These are phyloP conservation scores for Setaria italica DNA, from an alignment of 202 grass and related monocot species.

Conservation along the genomic window DNA sequence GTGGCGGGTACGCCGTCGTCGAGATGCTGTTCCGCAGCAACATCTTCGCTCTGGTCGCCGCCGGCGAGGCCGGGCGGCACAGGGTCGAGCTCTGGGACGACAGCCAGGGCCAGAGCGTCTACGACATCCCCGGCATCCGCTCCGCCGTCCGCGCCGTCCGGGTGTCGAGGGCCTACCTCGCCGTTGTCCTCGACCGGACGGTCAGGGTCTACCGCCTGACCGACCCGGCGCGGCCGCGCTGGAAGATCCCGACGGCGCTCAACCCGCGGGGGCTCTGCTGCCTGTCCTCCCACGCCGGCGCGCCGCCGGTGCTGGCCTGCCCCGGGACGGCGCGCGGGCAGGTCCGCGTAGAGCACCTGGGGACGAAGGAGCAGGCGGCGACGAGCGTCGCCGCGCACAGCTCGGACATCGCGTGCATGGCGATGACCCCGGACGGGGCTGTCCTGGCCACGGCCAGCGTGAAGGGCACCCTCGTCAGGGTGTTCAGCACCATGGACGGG, in stretches of 20 bases:
- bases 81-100: constrained; percentile 62
- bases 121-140: constrained; percentile 43
- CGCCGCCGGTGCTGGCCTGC: constrained; percentile 59
- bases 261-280: constrained; percentile 75
- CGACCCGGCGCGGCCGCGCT: constrained; percentile 34
- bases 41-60: constrained; percentile 52
- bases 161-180: constrained; percentile 51
- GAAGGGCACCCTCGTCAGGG: constrained; percentile 80
- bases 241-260: constrained; percentile 49
- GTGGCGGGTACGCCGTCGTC: constrained; percentile 51
- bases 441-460: constrained; percentile 75
- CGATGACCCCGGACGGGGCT: constrained; percentile 70
- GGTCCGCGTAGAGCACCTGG: constrained; percentile 60
- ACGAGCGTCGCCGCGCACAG: constrained; percentile 64
- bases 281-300: constrained; percentile 51
- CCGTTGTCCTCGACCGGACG: constrained; percentile 54
- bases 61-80: neutral
- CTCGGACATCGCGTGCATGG: constrained; percentile 66
- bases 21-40: constrained; percentile 67
- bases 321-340: constrained; percentile 50
- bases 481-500: constrained; percentile 75
- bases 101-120: neutral
- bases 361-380: constrained; percentile 7
- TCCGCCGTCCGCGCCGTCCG: constrained; percentile 54
- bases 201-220: constrained; percentile 57